Percentiles rank a stretch among this genome's conserved stretches.
phyloP scores from a whole-genome alignment of 768 basidiomycete species.

The Lentinula edodes region DNA sequence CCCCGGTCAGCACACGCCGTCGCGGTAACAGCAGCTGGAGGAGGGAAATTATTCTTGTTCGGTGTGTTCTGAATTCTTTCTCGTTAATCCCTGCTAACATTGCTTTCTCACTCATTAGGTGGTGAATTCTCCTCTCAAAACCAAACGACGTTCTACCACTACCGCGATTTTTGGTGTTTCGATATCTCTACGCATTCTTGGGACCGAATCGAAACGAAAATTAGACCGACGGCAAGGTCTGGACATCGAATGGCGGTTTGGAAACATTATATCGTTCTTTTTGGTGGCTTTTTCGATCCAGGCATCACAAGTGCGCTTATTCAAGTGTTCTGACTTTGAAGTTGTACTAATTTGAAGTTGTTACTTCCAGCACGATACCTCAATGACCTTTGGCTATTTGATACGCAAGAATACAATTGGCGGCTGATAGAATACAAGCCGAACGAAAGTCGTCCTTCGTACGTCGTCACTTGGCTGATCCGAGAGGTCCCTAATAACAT shows the following conservation, averaged over 20 bases:
- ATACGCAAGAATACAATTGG: conserved; percentile 86
- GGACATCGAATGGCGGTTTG: conserved; percentile 88
- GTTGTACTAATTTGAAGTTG: not conserved
- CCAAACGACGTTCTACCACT: conserved; percentile 84
- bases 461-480: not conserved
- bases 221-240: conserved; percentile 72
- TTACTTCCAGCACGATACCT: conserved; percentile 60
- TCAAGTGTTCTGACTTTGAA: not conserved
- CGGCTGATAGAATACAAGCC: conserved; percentile 67
- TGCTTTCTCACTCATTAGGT: conserved; percentile 29
- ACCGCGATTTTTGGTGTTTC: conserved; percentile 86
- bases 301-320: conserved; percentile 65
- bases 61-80: conserved; percentile 31
- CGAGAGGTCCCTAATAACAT: not conserved
- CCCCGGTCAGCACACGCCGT: conserved; percentile 87
- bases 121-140: conserved; percentile 84
- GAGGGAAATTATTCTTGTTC: conserved; percentile 82
- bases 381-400: conserved; percentile 82
- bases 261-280: conserved; percentile 84
- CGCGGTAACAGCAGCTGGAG: conserved; percentile 65
- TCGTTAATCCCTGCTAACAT: no score
- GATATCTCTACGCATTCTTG: conserved; percentile 74
- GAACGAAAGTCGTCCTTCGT: conserved; percentile 73
- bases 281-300: conserved; percentile 89
- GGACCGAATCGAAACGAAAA: conserved; percentile 86